A percentile compares a stretch with the other conserved stretches of the same genome.
Conservation (phyloP, 352 stramenopile species). For the Aphanomyces stellatus region DNA sequence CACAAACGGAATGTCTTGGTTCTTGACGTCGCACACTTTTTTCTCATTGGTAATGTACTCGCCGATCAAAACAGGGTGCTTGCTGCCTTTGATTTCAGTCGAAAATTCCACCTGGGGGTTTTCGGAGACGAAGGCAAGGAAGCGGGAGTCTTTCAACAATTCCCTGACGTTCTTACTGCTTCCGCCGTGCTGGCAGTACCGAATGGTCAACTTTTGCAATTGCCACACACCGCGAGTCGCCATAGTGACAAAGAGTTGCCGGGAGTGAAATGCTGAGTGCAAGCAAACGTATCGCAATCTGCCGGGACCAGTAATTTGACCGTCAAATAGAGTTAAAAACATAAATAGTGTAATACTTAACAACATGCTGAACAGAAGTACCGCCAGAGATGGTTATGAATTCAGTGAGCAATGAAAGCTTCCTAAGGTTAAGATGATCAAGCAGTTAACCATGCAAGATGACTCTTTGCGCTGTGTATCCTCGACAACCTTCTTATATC, state of each 20-base stretch:
- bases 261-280: no score
- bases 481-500: no score
- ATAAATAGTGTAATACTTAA: not conserved
- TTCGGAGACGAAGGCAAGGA: conserved; percentile 77
- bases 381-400: no score
- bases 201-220: conserved; percentile 70
- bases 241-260: conserved; percentile 25
- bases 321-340: not conserved
- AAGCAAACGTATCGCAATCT: not conserved
- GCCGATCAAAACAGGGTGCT: conserved; percentile 71
- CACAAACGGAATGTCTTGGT: conserved; percentile 77
- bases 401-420: no score
- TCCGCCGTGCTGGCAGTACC: conserved; percentile 68
- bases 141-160: conserved; percentile 64
- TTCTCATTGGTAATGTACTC: conserved; percentile 78
- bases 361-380: not conserved
- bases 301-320: not conserved
- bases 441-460: no score
- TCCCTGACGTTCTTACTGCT: conserved; percentile 71
- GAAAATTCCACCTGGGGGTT: conserved; percentile 81
- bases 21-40: conserved; percentile 85
- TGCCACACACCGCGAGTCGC: conserved; percentile 71
- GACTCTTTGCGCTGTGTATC: no score
- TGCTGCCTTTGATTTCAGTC: conserved; percentile 76
- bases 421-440: no score